phyloP scores from a whole-genome alignment of 1,139 yeast genomes.

The Ogataea hybrid region DNA sequence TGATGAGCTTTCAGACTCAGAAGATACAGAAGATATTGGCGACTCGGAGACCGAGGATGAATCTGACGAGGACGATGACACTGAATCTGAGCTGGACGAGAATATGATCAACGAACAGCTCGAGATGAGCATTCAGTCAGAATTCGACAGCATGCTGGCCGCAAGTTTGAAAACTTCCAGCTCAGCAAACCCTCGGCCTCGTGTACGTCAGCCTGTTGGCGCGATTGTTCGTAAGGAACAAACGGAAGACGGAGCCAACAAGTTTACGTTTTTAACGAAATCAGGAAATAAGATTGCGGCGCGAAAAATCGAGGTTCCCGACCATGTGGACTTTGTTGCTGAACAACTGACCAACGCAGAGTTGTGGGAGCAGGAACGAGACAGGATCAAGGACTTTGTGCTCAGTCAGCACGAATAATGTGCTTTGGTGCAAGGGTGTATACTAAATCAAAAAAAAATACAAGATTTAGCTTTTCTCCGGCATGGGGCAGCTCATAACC shows the following conservation, averaged over 20 bases:
- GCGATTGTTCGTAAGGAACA: not conserved
- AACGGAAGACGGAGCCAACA: conserved; percentile 23
- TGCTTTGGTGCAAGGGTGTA: conserved; percentile 7
- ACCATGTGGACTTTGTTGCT: conserved; percentile 47
- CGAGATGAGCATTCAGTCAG: conserved; percentile 52
- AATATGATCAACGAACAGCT: conserved; percentile 44
- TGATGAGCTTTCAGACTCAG: conserved; percentile 10
- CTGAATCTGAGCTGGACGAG: conserved; percentile 28
- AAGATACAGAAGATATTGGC: conserved; percentile 2
- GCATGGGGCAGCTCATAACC: conserved; percentile 8
- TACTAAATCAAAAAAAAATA: too few relatives aligned
- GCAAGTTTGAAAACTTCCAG: conserved; percentile 39
- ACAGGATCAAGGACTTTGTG: conserved; percentile 43
- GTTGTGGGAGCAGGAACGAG: conserved; percentile 39
- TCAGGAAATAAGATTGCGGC: conserved; percentile 47
- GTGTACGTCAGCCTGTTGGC: not conserved
- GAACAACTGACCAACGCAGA: conserved; percentile 36
- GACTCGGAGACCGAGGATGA: conserved; percentile 22
- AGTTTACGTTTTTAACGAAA: conserved; percentile 54
- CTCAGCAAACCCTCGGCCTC: not conserved
- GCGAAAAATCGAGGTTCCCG: conserved; percentile 47
- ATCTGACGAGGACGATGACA: conserved; percentile 24
- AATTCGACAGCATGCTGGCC: conserved; percentile 47
- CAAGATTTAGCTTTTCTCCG: not conserved
- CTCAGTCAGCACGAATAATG: conserved; percentile 26